These are phyloP conservation scores for Thelephora aurantiotincta DNA, from an alignment of 768 basidiomycete genomes.

Conservation along the genomic window DNA sequence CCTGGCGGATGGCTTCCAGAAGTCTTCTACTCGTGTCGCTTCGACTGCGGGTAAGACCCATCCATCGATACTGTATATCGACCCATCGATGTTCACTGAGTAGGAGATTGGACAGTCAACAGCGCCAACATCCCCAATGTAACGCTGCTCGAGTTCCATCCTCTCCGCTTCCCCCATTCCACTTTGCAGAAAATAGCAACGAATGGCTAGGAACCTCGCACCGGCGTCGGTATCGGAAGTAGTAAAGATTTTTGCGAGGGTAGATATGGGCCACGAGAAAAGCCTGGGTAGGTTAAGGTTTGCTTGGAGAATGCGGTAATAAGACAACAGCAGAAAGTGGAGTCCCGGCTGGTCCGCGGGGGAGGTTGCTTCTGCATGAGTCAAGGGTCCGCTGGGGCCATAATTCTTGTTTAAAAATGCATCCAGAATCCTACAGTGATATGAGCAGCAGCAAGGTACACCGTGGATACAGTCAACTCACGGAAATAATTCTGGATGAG, in stretches of 20 bases:
- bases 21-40: conserved; percentile 37
- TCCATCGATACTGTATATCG: conserved; percentile 40
- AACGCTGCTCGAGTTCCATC: conserved; percentile 42
- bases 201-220: conserved; percentile 55
- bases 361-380: conserved; percentile 23
- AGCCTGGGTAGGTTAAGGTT: conserved; percentile 54
- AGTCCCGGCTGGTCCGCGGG: conserved; percentile 30
- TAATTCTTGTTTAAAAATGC: conserved; percentile 29
- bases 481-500: conserved; percentile 61
- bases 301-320: conserved; percentile 66
- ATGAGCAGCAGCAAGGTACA: conserved; percentile 3
- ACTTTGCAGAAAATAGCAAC: conserved; percentile 63
- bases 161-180: conserved; percentile 72
- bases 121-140: conserved; percentile 43
- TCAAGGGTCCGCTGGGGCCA: conserved; percentile 33
- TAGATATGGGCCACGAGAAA: conserved; percentile 42
- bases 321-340: conserved; percentile 60
- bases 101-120: conserved; percentile 53
- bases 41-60: conserved; percentile 77
- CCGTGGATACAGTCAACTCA: conserved; percentile 23
- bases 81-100: conserved; percentile 34
- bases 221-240: conserved; percentile 48
- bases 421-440: conserved; percentile 37
- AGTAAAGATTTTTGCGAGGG: conserved; percentile 28
- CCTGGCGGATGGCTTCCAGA: conserved; percentile 30